Conservation (phyloP, 2,329 filamentous ascomycete species). For the Fusarium neocosmosporiellum region DNA sequence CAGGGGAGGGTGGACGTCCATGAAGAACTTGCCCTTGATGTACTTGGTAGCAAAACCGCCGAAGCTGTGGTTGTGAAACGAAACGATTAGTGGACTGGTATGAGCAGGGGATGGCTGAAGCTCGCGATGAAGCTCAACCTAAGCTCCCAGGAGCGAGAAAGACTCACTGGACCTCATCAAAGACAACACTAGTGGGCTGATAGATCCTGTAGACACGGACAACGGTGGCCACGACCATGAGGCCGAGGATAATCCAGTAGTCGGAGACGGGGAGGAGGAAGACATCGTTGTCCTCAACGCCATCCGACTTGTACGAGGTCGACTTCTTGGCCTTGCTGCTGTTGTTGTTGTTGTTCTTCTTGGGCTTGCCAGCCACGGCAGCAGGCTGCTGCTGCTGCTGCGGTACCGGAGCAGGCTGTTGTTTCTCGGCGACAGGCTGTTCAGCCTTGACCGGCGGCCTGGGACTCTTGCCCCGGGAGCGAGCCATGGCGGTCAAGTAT, state of each 20-base stretch:
- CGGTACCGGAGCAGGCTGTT: constrained; percentile 25
- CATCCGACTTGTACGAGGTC: constrained; percentile 78
- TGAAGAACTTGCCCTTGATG: constrained; percentile 99
- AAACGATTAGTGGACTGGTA: constrained; percentile 26
- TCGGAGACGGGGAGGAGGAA: constrained; percentile 86
- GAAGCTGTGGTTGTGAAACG: constrained; percentile 70
- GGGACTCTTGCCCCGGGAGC: constrained; percentile 52
- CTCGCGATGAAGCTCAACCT: not conserved
- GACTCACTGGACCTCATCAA: constrained; percentile 98
- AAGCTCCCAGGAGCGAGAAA: constrained; percentile 7
- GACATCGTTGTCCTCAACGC: constrained; percentile 90
- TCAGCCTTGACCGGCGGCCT: constrained; percentile 45
- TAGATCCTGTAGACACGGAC: constrained; percentile 96
- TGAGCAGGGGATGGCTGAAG: not conserved
- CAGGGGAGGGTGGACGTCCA: constrained; percentile 99
- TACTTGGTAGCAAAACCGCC: constrained; percentile 98
- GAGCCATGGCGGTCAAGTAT: constrained; percentile 48
- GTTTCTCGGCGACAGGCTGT: constrained; percentile 39
- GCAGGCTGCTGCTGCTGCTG: constrained; percentile 16
- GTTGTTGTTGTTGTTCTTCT: constrained; percentile 50
- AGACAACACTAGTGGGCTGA: constrained; percentile 95
- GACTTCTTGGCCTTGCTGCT: constrained; percentile 42
- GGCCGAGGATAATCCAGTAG: constrained; percentile 78
- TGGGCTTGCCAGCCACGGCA: constrained; percentile 24
- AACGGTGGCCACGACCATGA: constrained; percentile 80